phyloP scores from a whole-genome alignment of 225 moss, liverwort and hornwort genomes.

The Physcomitrium patens region DNA sequence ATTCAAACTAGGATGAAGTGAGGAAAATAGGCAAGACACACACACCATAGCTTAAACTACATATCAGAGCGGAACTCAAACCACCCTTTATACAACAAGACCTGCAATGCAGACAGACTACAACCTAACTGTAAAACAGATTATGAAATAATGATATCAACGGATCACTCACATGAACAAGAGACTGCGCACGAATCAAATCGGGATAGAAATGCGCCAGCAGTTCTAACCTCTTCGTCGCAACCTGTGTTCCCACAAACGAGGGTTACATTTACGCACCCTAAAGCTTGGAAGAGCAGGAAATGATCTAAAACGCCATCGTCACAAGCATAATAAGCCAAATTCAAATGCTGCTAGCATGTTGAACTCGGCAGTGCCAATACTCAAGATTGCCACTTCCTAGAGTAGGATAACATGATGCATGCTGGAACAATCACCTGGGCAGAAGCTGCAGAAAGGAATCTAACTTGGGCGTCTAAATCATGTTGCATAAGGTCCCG shows the following conservation, averaged over 20 bases:
- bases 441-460: constrained; percentile 76
- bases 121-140: constrained; percentile 3
- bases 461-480: constrained; percentile 71
- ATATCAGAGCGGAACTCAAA: background rate
- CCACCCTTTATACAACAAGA: background rate
- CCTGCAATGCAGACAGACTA: background rate
- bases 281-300: constrained; percentile 12
- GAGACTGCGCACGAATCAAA: constrained; percentile 75
- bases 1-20: background rate
- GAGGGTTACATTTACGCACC: constrained; percentile 13
- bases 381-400: background rate
- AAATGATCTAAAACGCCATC: background rate
- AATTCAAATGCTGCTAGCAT: background rate
- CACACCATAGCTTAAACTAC: background rate
- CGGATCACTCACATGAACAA: constrained; percentile 61
- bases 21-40: background rate
- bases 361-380: background rate
- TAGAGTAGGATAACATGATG: background rate
- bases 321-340: background rate
- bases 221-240: constrained; percentile 76
- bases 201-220: constrained; percentile 84
- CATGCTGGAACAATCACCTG: constrained; percentile 55
- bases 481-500: constrained; percentile 66
- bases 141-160: background rate
- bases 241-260: constrained; percentile 53